These are phyloP conservation scores for Coccomyxa sp. DNA, from an alignment of 139 green algal genomes.

Conservation along the genomic window DNA sequence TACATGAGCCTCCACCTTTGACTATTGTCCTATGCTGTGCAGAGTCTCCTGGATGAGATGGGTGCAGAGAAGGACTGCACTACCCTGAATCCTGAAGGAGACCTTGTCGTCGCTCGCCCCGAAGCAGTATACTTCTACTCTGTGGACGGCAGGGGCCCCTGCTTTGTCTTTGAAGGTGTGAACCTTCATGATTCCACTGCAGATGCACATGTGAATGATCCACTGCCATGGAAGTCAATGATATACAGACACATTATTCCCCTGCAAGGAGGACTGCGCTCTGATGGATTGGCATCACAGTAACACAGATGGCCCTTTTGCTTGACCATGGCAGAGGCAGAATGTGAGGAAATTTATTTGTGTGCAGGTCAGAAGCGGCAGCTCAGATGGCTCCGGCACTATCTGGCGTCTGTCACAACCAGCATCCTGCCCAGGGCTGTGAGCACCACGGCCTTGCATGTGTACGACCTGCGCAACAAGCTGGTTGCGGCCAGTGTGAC, in stretches of 20 bases:
- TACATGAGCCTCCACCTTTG: not conserved
- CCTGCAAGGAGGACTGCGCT: not conserved
- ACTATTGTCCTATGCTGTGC: not conserved
- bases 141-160: constrained; percentile 57
- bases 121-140: constrained; percentile 83
- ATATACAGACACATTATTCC: not conserved
- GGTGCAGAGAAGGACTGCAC: constrained; percentile 23
- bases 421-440: not conserved
- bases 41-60: constrained; percentile 50
- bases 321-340: not conserved
- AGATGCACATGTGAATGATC: not conserved
- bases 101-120: constrained; percentile 47
- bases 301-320: not conserved
- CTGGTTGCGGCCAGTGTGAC: constrained; percentile 51
- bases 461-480: constrained; percentile 79
- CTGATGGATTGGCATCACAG: not conserved
- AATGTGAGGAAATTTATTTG: not conserved
- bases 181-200: not conserved
- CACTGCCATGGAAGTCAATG: not conserved
- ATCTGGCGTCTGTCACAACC: constrained; percentile 47
- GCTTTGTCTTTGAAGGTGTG: constrained; percentile 59
- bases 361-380: constrained; percentile 49
- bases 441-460: constrained; percentile 26
- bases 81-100: constrained; percentile 16
- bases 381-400: constrained; percentile 46